Evolutionary conservation across 768 basidiomycete genomes (phyloP), one percentile per base, ranked within the genome.

Genomic region (Antrodiella citrinella): DNA sequence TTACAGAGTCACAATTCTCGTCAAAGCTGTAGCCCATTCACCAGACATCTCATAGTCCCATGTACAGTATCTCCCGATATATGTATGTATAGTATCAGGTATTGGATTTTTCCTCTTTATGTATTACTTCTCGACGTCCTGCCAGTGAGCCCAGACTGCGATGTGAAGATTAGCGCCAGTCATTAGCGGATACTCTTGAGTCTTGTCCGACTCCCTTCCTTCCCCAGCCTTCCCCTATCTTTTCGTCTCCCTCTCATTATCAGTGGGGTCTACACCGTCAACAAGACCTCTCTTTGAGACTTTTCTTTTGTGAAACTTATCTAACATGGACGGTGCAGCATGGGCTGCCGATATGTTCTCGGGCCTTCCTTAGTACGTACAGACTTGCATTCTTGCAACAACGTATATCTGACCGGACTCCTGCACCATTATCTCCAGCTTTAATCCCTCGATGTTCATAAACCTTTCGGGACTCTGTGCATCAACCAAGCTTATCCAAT

Each of bases 1-100:
- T 95, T 24, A 96, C 93, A 0, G 93, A 96, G 70, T 68, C 82
- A 30, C 93, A 95, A 66, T 96, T 95, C 69, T 58, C 53, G 30
- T 35, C 30, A 7, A 35, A 35, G 30, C 30, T 35, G 30, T 35
- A 35, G 15, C 15, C 30, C 7, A 35, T 35, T 15, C 15, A 35
- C 30, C 30, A 7, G 7, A 15, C 30, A 35, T 15, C 30, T 35
- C 30, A 35, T 35, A 35, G 30, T 35, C 30, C 15, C 30, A 15
- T 7, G 30, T 35, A 7, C n/a, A n/a, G 15, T 35, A 7, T 35
- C 30, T 15, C 15, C 15, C 30, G 15, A 15, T 15, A 35, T 35
- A 7, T 35, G 30, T 35, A 35, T 35, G 30, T 35, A 35, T 35
- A 35, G n/a, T n/a, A 35, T 35, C 30, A 35, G 30, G 7, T 15